phyloP scores from a whole-genome alignment of 257 asterid species.

The Euphrasia confusa region DNA sequence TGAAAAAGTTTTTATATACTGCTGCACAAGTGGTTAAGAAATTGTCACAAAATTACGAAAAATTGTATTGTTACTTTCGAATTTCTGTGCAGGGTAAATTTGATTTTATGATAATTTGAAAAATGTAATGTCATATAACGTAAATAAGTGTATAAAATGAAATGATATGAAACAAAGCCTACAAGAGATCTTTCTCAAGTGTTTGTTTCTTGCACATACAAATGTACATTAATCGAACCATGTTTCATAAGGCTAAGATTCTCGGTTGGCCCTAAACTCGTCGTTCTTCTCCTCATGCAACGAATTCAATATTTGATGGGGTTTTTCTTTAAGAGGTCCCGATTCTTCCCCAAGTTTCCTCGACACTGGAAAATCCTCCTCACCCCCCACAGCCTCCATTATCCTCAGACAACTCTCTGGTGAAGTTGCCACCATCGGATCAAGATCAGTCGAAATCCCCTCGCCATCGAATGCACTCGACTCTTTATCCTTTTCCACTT shows the following conservation, averaged over 20 bases:
- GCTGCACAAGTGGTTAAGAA: no score
- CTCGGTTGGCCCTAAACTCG: slow-evolving; percentile 73
- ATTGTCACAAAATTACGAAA: no score
- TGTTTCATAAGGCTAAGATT: slow-evolving; percentile 7
- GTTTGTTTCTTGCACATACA: no score
- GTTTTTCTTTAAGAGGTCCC: slow-evolving; percentile 32
- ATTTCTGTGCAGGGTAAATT: no score
- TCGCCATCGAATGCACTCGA: slow-evolving; percentile 29
- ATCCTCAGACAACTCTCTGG: slow-evolving; percentile 24
- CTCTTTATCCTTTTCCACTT: slow-evolving; percentile 27
- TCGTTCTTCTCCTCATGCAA: slow-evolving; percentile 44
- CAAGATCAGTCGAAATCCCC: slow-evolving; percentile 14
- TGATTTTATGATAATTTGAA: no score
- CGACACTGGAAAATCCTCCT: slow-evolving; percentile 41
- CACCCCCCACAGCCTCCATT: slow-evolving; percentile 28
- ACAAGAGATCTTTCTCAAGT: no score
- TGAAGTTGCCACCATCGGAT: slow-evolving; percentile 26
- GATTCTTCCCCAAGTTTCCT: slow-evolving; percentile 47
- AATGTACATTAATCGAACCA: no score
- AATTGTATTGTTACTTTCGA: no score
- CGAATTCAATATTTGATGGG: slow-evolving; percentile 41
- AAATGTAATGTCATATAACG: no score
- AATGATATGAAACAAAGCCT: no score
- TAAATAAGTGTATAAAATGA: no score
- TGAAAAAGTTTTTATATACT: no score